Evolutionary conservation across 441 rosid species (phyloP).

Genomic region (Erodium chrysanthum): DNA sequence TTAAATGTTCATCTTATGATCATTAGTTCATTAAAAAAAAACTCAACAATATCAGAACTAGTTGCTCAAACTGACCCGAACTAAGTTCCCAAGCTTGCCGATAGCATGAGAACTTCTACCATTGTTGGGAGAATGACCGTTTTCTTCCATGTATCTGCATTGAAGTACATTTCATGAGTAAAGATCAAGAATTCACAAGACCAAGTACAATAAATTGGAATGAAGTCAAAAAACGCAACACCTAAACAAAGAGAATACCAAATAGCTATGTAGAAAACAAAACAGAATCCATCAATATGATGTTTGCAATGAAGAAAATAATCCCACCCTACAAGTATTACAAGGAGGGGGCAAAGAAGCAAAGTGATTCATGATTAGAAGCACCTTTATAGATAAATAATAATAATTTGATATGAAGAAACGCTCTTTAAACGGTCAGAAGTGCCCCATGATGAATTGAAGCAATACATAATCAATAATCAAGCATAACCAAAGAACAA

Average conservation of each 20-base stretch:
- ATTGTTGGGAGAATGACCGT: constrained; percentile 41
- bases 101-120: constrained; percentile 63
- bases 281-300: not conserved
- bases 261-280: not conserved
- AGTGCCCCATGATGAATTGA: not conserved
- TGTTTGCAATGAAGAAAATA: not conserved
- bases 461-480: not conserved
- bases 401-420: not conserved
- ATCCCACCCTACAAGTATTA: not conserved
- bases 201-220: not conserved
- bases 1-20: not conserved
- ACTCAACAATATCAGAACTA: constrained; percentile 3
- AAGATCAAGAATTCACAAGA: not conserved
- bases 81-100: constrained; percentile 68
- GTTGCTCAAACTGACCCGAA: constrained; percentile 41
- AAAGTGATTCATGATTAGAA: not conserved
- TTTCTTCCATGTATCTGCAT: constrained; percentile 51
- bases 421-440: not conserved
- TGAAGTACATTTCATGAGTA: not conserved
- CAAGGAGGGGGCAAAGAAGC: not conserved
- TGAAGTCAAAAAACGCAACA: not conserved
- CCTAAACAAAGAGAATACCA: not conserved
- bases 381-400: not conserved
- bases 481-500: not conserved
- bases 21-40: not conserved